Conservation (phyloP, 352 stramenopile genomes). For the Phytophthora idaei region DNA sequence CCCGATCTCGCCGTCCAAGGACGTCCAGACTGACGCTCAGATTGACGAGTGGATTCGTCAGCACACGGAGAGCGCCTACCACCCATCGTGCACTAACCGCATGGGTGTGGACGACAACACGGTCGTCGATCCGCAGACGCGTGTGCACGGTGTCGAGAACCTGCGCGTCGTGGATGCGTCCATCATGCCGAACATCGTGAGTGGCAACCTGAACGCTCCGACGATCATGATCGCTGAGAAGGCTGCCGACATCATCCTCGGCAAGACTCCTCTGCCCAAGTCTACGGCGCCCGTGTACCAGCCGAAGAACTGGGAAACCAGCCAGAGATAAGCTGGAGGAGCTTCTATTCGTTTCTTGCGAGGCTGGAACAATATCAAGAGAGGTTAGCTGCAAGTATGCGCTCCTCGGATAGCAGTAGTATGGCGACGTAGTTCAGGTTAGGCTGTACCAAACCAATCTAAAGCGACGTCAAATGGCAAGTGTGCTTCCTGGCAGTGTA, state of each 20-base stretch:
- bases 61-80: constrained; percentile 88
- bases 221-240: too few relatives aligned
- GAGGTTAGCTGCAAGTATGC: background rate
- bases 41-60: constrained; percentile 89
- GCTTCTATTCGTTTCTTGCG: constrained; percentile 1
- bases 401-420: constrained; percentile 5
- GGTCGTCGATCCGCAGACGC: constrained; percentile 90
- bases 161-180: constrained; percentile 85
- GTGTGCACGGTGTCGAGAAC: constrained; percentile 87
- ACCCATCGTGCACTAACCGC: constrained; percentile 90
- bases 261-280: constrained; percentile 68
- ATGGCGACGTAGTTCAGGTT: constrained; percentile 1
- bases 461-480: background rate
- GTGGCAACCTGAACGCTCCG: too few relatives aligned
- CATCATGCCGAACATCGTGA: too few relatives aligned
- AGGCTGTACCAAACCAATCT: background rate
- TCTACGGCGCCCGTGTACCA: constrained; percentile 79
- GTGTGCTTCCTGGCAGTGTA: background rate
- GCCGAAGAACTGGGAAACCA: constrained; percentile 72
- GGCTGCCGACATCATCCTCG: constrained; percentile 91
- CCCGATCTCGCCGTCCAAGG: constrained; percentile 70
- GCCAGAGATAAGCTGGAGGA: constrained; percentile 54
- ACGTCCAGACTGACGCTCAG: constrained; percentile 65
- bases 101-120: constrained; percentile 84
- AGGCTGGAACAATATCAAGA: background rate